Evolutionary conservation across 768 basidiomycete genomes (phyloP).

Genomic region (Panellus pusillus): DNA sequence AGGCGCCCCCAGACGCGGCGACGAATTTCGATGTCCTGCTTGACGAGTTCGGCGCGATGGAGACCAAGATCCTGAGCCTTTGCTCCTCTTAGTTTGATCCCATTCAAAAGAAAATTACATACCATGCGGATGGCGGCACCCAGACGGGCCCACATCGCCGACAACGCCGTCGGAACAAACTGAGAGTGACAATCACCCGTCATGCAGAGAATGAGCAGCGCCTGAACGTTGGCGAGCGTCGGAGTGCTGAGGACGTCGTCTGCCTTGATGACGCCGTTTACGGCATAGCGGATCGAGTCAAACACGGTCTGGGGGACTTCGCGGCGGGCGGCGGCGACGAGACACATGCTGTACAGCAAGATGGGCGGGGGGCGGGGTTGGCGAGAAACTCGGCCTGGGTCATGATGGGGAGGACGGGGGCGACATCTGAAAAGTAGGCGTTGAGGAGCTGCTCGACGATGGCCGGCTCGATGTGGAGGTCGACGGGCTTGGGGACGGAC

Average conservation of each 20-base stretch:
- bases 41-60: conserved; percentile 87
- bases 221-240: conserved; percentile 84
- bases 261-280: conserved; percentile 82
- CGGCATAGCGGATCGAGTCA: conserved; percentile 82
- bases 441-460: conserved; percentile 79
- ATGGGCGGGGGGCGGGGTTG: conserved; percentile 73
- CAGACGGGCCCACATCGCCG: conserved; percentile 81
- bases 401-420: conserved; percentile 87
- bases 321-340: conserved; percentile 84
- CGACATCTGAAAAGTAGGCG: conserved; percentile 86
- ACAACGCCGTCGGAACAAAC: conserved; percentile 82
- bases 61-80: conserved; percentile 96
- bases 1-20: conserved; percentile 92
- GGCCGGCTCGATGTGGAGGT: conserved; percentile 48
- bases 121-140: conserved; percentile 95
- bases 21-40: conserved; percentile 80
- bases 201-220: conserved; percentile 83
- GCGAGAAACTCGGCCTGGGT: conserved; percentile 87
- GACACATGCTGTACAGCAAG: conserved; percentile 91
- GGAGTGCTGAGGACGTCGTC: conserved; percentile 92
- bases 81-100: conserved; percentile 1
- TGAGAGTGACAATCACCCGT: conserved; percentile 89
- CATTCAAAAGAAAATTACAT: conserved; percentile 24
- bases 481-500: conserved; percentile 59
- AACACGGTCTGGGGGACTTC: conserved; percentile 86